Base-by-base conservation (phyloP, 2,329 filamentous ascomycete species). In the Nemania sp. region DNA sequence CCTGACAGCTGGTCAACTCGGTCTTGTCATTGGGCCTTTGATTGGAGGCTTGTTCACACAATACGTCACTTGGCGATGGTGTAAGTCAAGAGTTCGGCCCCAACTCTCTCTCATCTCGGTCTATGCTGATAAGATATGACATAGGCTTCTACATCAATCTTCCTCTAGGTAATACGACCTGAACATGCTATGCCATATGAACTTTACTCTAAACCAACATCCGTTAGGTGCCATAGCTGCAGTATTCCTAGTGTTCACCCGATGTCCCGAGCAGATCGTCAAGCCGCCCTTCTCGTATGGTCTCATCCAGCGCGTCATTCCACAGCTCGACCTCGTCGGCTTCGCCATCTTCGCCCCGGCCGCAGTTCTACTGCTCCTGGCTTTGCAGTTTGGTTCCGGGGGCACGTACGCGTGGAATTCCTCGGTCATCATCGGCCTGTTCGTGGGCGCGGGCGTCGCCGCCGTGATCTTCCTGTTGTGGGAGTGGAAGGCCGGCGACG, bases 331-430 rank as follows among this genome's bases (percentile, higher is more conserved):
- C 57, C 71, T 79, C 4, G 17, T 74, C 2, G 79, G 79, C 42
- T 80, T 80, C 51, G 64, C 67, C 1, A 68, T 81, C 6, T 74
- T 84, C 42, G 75, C 80, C n/a, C 70, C 76, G 35, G 69, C 76
- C 56, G 62, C 76, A 59, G 65, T 81, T 64, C 67, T 74, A 77
- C 62, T 82, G 13, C 72, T 82, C 29, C 71, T 82, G 0, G 80
- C 79, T 1, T 69, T 82, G 7, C 77, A 81, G 58, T 80, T 73
- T 52, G 80, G 80, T 72, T 78, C 78, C 3, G 72, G 65, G 3
- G 68, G 71, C 0, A 54, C 52, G 12, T 77, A 77, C 61, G 53
- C 74, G 0, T 82, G 80, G 79, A 65, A 68, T 15, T 77, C 74
- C 0, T 59, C 73, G 0, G 67, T 67, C 0, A 71, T 80, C 3